Conservation (phyloP, 2,329 filamentous ascomycete species). For the Cladophialophora exuberans region DNA sequence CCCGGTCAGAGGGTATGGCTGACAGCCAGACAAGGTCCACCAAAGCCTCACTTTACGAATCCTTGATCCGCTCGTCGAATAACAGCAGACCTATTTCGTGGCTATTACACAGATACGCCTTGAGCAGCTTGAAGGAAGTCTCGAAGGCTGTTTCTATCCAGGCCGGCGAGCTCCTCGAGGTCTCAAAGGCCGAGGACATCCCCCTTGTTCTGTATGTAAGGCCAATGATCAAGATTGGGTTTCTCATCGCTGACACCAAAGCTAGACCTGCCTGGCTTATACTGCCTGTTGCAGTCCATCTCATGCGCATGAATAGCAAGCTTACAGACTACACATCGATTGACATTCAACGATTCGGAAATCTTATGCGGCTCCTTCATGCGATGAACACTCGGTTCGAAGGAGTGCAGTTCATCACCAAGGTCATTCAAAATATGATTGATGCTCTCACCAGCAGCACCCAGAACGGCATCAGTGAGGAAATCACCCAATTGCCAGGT, state of each 20-base stretch:
- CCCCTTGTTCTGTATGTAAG: not conserved
- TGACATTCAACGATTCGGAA: not conserved
- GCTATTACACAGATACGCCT: not conserved
- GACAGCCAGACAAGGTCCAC: not conserved
- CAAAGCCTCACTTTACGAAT: constrained; percentile 4
- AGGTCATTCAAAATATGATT: not conserved
- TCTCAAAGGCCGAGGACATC: not conserved
- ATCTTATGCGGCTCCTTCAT: constrained; percentile 3
- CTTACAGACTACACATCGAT: not conserved
- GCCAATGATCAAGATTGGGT: not conserved
- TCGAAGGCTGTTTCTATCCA: not conserved
- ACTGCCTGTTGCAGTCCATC: constrained; percentile 1
- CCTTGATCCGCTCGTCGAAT: not conserved
- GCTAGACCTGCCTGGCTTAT: not conserved
- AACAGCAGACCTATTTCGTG: not conserved
- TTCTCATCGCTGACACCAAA: not conserved
- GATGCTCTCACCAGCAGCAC: not conserved
- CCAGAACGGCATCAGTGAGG: not conserved
- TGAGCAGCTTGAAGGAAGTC: not conserved
- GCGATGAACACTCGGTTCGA: not conserved
- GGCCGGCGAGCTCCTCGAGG: not conserved
- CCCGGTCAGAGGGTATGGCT: not conserved
- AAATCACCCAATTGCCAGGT: not conserved
- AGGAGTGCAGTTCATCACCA: not conserved
- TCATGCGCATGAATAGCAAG: not conserved